These are phyloP conservation scores for Borovskyia barvae DNA, from an alignment of 208 protist species.

Conservation along the genomic window DNA sequence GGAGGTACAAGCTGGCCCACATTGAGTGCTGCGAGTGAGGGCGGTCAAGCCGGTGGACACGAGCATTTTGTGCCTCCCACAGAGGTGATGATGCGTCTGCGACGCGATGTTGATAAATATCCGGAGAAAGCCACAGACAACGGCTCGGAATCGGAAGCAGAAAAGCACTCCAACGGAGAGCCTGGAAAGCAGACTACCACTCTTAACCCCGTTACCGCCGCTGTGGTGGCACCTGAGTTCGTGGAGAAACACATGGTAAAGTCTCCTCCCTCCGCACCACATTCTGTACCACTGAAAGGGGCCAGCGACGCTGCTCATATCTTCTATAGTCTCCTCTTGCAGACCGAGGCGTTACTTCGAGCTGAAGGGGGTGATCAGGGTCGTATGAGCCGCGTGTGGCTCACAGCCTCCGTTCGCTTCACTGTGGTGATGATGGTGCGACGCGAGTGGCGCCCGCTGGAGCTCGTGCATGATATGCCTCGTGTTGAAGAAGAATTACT, in stretches of 20 bases:
- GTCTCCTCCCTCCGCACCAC: neutral
- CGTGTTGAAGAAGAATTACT: slow-evolving; percentile 20
- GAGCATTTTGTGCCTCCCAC: slow-evolving; percentile 38
- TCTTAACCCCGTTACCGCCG: no score
- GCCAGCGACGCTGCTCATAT: slow-evolving; percentile 4
- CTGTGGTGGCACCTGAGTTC: neutral
- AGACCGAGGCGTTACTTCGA: neutral
- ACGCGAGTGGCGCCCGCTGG: slow-evolving; percentile 19
- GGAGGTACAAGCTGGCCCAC: slow-evolving; percentile 28
- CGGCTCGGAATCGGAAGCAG: neutral
- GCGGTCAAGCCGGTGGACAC: neutral
- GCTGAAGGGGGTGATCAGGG: slow-evolving; percentile 1
- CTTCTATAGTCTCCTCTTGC: slow-evolving; percentile 20
- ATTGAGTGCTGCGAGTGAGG: slow-evolving; percentile 9
- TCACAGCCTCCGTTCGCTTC: slow-evolving; percentile 28
- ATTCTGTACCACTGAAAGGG: neutral
- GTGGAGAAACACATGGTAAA: neutral
- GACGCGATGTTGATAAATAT: no score
- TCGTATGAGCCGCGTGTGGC: slow-evolving; percentile 34
- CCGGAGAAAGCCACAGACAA: neutral
- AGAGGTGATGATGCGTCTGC: slow-evolving; percentile 22
- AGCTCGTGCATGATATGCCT: slow-evolving; percentile 12
- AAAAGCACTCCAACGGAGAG: no score
- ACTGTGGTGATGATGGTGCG: slow-evolving; percentile 27
- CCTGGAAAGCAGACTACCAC: no score